Evolutionary conservation across 495 filamentous ascomycete species (phyloP).

Genomic region (Penicillium atrosanguineum): DNA sequence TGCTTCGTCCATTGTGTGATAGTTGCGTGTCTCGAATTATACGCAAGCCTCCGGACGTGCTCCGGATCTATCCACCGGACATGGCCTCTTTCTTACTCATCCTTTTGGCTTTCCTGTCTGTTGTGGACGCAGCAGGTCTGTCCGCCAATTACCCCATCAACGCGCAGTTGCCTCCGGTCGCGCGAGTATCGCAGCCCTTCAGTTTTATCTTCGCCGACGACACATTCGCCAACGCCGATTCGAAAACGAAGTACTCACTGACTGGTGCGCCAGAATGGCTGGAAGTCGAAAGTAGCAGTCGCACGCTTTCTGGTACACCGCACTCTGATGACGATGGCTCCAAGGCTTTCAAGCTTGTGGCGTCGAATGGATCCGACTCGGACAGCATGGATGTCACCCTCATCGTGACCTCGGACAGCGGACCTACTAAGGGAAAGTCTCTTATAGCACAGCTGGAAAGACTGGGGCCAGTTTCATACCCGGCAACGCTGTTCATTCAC

Average conservation of each 20-base stretch:
- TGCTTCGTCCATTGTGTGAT: conserved; percentile 10
- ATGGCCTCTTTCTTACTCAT: conserved; percentile 34
- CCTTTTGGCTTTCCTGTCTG: conserved; percentile 31
- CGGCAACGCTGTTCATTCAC: conserved; percentile 44
- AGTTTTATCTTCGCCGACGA: conserved; percentile 64
- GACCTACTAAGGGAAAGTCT: conserved; percentile 47
- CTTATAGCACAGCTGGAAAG: conserved; percentile 47
- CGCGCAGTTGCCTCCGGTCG: conserved; percentile 73
- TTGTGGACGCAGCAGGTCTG: conserved; percentile 41
- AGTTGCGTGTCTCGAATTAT: conserved; percentile 16
- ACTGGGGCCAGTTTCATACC: conserved; percentile 45
- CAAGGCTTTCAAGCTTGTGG: conserved; percentile 55
- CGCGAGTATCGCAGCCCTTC: conserved; percentile 61
- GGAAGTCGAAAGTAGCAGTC: conserved; percentile 56
- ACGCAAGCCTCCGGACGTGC: conserved; percentile 9
- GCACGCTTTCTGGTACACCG: conserved; percentile 66
- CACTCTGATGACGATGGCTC: conserved; percentile 52
- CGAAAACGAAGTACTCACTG: conserved; percentile 59
- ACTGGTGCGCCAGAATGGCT: conserved; percentile 66
- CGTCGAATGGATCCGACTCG: conserved; percentile 58
- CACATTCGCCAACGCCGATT: conserved; percentile 59
- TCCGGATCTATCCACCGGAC: conserved; percentile 16
- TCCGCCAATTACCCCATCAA: conserved; percentile 67
- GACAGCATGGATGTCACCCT: conserved; percentile 58
- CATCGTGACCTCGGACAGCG: conserved; percentile 55